These are phyloP conservation scores for Triticum aestivum DNA, from an alignment of 176 grass and related monocot species.

Conservation along the genomic window IWGSC_CS_RefSeq_v2.1 NC_057795.1:98583013-98583512, in stretches of 20 bases:
- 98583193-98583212: constrained; percentile 49
- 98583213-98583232: constrained; percentile 49
- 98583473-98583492: no score
- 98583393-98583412: constrained; percentile 66
- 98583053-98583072: not conserved
- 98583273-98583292: constrained; percentile 67
- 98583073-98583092: constrained; percentile 20
- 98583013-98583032: no score
- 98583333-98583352: constrained; percentile 59
- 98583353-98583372: constrained; percentile 47
- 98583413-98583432: constrained; percentile 77
- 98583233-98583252: constrained; percentile 63
- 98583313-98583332: constrained; percentile 71
- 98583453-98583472: no score
- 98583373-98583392: constrained; percentile 20
- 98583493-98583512: no score
- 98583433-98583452: constrained; percentile 16
- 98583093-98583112: constrained; percentile 32
- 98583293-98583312: constrained; percentile 55
- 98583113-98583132: constrained; percentile 24
- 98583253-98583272: constrained; percentile 51
- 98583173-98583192: constrained; percentile 57
- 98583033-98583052: no score
- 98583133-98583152: no score
- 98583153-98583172: constrained; percentile 42